Percentiles rank a stretch among this genome's conserved stretches.
Evolutionary conservation across 1,139 yeast genomes (phyloP).

Genomic region (Suhomyces anneliseae): DNA sequence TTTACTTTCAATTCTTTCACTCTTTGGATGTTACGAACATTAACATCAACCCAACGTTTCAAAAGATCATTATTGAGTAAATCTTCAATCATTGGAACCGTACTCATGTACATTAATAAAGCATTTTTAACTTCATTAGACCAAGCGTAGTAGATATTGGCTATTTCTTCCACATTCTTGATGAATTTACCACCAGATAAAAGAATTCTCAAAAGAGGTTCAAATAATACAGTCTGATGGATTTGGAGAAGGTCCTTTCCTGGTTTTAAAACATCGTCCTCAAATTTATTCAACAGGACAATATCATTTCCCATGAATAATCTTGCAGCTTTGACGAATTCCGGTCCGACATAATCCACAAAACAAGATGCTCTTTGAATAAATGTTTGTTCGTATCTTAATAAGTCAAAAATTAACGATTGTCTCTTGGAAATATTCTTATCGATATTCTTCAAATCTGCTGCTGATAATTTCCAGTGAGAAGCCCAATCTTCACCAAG

Average conservation of each 20-base stretch:
- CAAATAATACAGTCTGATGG: slow-evolving; percentile 56
- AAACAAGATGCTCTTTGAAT: slow-evolving; percentile 69
- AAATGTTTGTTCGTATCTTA: slow-evolving; percentile 74
- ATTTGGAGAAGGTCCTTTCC: slow-evolving; percentile 61
- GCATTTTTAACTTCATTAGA: slow-evolving; percentile 54
- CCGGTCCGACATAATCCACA: slow-evolving; percentile 49
- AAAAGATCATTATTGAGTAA: slow-evolving; percentile 44
- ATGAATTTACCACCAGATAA: slow-evolving; percentile 66
- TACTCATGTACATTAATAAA: slow-evolving; percentile 59
- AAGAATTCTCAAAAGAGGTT: slow-evolving; percentile 47
- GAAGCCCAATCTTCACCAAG: slow-evolving; percentile 68
- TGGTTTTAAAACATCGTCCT: slow-evolving; percentile 59
- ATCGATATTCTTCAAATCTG: slow-evolving; percentile 55
- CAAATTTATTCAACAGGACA: slow-evolving; percentile 47
- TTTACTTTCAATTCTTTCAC: slow-evolving; percentile 48
- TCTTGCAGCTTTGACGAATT: slow-evolving; percentile 50
- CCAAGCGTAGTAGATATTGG: slow-evolving; percentile 69
- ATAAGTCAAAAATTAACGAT: slow-evolving; percentile 73
- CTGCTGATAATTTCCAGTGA: slow-evolving; percentile 67
- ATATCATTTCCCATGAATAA: slow-evolving; percentile 37
- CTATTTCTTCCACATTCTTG: slow-evolving; percentile 50
- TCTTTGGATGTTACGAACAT: slow-evolving; percentile 37
- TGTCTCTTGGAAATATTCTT: slow-evolving; percentile 63
- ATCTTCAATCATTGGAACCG: slow-evolving; percentile 28
- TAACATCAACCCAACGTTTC: slow-evolving; percentile 53